Base-by-base conservation (phyloP, 2,329 filamentous ascomycete species). In the Colletotrichum cordylinicola region DNA sequence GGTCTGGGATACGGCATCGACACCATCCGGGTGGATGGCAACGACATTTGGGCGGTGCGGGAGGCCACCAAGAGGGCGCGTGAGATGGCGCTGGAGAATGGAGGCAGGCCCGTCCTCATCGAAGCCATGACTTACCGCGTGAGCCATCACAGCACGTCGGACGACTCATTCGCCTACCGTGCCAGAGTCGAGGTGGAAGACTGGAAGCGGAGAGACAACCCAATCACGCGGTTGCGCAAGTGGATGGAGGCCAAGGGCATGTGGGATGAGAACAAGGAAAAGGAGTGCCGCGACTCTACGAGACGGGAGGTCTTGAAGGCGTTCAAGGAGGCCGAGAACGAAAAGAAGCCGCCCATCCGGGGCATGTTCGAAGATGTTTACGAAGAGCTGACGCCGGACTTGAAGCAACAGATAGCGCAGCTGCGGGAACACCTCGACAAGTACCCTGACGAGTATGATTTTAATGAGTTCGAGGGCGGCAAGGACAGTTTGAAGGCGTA, bases 81-180 rank as follows among this genome's bases (percentile, higher is more conserved):
- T 3, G 89, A 91, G 65, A 91, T 96, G 81, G 96, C 96, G 0
- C 89, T 98, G 4, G 88, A 94, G 72, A 92, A 95, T 58, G 95
- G 95, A n/a, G 94, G 95, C 6, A 92, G 91, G 77, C 96, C 95
- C 0, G 91, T 99, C 0, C 87, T 99, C 9, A 94, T 99, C 55
- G 97, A 99, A 86, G 96, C 96, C 72, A 98, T 99, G 95, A 96
- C 95, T 29, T 99, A 99, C 86, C 95, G 97, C n/a, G 96, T 98
- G 58, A 96, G 95, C 8, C 96, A 99, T 83, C 97, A 99, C 87
- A 98, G 95, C 85, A 99, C 97, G 1, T 97, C 94, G 1, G 97
- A 99, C 82, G 97, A 99, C 85, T 97, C 94, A 31, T 99, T 98
- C 81, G 97, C 97, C 1, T 99, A 99, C 86, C 94, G 97, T 10